Evolutionary conservation across 768 basidiomycete genomes (phyloP).

Genomic region (Termitomyces eurrhizus): DNA sequence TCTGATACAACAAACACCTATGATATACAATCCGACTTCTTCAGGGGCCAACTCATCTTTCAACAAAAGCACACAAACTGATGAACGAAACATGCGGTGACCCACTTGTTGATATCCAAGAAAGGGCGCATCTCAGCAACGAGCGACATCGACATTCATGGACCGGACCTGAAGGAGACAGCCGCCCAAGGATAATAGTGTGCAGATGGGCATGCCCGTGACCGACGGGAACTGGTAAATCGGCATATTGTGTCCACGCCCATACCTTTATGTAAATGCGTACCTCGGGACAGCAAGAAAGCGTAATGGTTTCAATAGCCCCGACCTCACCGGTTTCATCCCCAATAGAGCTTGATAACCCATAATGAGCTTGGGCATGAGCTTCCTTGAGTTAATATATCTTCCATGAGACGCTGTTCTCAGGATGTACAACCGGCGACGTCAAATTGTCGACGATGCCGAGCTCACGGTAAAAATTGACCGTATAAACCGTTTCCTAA

Average conservation of each 20-base stretch:
- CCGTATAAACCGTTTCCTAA: not conserved
- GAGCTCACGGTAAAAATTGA: not conserved
- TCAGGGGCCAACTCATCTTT: not conserved
- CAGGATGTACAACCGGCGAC: not conserved
- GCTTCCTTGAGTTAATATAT: no score
- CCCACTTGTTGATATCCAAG: no score
- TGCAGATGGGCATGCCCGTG: not conserved
- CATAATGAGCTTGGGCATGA: no score
- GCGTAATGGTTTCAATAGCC: not conserved
- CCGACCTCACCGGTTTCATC: not conserved
- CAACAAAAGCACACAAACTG: not conserved
- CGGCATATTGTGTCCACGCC: not conserved
- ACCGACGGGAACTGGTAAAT: not conserved
- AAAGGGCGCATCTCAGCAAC: not conserved
- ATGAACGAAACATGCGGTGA: not conserved
- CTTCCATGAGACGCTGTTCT: not conserved
- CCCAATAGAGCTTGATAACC: not conserved
- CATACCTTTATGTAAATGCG: not conserved
- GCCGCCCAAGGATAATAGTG: no score
- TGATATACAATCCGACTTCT: not conserved
- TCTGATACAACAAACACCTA: not conserved
- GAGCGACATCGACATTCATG: not conserved
- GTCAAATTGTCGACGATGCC: not conserved
- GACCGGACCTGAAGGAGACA: not conserved
- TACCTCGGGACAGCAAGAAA: no score